Evolutionary conservation across 225 moss, liverwort and hornwort genomes (phyloP).

Genomic region (Rhytidiadelphus loreus): DNA sequence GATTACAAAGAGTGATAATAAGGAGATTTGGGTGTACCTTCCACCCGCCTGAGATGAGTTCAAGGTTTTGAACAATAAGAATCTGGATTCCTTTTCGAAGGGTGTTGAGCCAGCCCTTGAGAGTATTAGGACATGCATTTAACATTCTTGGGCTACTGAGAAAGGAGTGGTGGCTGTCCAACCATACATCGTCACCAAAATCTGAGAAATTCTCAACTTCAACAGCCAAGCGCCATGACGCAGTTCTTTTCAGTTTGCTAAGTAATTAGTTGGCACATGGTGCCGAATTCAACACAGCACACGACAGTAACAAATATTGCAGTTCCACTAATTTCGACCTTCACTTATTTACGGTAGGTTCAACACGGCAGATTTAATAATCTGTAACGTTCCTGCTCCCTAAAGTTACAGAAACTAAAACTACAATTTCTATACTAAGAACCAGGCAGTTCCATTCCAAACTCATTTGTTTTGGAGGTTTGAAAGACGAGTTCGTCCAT

Average conservation of each 20-base stretch:
- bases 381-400: not conserved
- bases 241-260: not conserved
- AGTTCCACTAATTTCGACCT: not conserved
- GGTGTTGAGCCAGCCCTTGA: not conserved
- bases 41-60: not conserved
- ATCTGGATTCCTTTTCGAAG: not conserved
- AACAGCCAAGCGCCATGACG: not conserved
- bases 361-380: not conserved
- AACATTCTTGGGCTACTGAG: not conserved
- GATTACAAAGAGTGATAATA: not conserved
- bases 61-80: not conserved
- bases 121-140: not conserved
- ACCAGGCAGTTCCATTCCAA: not conserved
- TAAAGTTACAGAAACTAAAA: not conserved
- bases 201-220: not conserved
- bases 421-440: not conserved
- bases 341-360: not conserved
- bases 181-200: not conserved
- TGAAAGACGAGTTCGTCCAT: constrained; percentile 6
- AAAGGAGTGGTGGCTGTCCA: not conserved
- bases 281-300: not conserved
- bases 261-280: not conserved
- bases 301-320: not conserved
- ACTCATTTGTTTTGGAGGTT: constrained; percentile 41
- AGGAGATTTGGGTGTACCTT: not conserved